These are phyloP conservation scores for Tothia fuscella DNA, from an alignment of 2,329 filamentous ascomycete species.

Conservation along the genomic window DNA sequence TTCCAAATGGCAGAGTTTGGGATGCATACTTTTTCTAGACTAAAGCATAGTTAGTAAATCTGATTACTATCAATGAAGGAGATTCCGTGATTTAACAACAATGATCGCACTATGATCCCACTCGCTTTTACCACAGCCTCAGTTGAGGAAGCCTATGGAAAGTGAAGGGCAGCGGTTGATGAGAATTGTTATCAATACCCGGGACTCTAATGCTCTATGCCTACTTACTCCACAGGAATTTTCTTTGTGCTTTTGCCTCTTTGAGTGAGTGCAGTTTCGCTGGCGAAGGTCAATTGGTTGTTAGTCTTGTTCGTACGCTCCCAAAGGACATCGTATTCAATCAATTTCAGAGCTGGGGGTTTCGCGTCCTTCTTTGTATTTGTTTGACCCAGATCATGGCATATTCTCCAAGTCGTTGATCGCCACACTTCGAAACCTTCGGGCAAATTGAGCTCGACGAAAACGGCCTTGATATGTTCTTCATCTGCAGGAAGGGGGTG, in stretches of 20 bases:
- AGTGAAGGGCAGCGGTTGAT: no score
- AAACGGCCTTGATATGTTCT: not conserved
- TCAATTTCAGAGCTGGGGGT: not conserved
- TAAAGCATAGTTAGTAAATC: no score
- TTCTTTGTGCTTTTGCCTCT: constrained; percentile 15
- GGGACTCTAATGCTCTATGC: no score
- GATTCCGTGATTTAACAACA: no score
- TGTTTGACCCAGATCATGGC: not conserved
- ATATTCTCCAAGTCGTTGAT: not conserved
- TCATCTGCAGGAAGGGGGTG: not conserved
- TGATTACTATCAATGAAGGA: no score
- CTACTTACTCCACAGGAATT: not conserved
- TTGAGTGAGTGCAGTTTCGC: not conserved
- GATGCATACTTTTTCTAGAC: not conserved
- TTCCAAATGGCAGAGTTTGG: not conserved
- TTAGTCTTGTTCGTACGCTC: not conserved
- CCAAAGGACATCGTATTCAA: not conserved
- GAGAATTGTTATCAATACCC: no score
- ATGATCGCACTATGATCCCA: no score
- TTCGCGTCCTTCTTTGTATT: not conserved
- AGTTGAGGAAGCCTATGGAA: no score
- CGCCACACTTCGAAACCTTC: not conserved
- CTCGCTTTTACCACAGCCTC: no score
- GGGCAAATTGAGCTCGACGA: not conserved
- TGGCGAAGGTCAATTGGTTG: not conserved